Evolutionary conservation across 129 eudicot genomes (phyloP).

Genomic region (Smallanthus sonchifolius): DNA sequence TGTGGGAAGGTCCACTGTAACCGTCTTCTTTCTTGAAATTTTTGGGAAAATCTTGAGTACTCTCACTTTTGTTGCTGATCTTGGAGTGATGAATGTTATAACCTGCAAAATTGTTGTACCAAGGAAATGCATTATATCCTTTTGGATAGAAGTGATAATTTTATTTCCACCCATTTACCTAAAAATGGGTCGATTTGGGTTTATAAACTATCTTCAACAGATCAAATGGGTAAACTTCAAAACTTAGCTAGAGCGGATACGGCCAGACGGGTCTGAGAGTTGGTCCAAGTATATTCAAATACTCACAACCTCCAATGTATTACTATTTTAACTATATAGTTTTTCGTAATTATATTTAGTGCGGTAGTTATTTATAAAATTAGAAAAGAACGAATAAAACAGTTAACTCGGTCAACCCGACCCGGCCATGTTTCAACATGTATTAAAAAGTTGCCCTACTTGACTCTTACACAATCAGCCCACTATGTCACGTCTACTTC

Average conservation of each 20-base stretch:
- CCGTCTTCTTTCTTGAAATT: slow-evolving; percentile 43
- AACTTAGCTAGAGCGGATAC: background rate
- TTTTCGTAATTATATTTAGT: background rate
- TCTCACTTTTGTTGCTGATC: slow-evolving; percentile 47
- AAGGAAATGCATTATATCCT: background rate
- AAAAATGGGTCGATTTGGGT: background rate
- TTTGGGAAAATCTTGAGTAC: slow-evolving; percentile 43
- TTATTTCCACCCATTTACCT: background rate
- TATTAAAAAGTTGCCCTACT: background rate
- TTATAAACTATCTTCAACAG: background rate
- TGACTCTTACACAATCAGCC: background rate
- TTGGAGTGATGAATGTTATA: slow-evolving; percentile 31
- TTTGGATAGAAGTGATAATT: background rate
- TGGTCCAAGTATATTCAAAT: background rate
- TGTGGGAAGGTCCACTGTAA: slow-evolving; percentile 23
- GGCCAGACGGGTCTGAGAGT: no score
- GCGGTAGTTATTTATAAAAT: background rate
- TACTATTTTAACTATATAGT: no score
- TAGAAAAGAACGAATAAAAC: background rate
- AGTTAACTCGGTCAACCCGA: background rate
- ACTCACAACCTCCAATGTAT: background rate
- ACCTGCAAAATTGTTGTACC: slow-evolving; percentile 33
- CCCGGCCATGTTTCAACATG: background rate
- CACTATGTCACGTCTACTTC: background rate
- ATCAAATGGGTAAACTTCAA: background rate